Evolutionary conservation across 306 rosid genomes (phyloP), one percentile per base, ranked within the genome.

Genomic region (Glycine latifolia): DNA sequence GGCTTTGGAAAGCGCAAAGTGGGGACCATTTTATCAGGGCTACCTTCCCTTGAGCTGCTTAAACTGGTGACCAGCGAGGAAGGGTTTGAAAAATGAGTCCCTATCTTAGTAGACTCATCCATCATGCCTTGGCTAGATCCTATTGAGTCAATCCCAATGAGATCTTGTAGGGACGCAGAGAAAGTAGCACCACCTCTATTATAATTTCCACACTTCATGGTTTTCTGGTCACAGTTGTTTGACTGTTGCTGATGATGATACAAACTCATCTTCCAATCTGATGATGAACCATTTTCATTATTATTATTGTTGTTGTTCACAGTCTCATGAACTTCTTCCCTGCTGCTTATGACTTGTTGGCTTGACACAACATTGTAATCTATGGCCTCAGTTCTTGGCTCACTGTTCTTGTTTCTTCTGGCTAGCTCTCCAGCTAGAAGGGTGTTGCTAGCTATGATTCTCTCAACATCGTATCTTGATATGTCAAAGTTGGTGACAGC

Each of bases 401-500:
- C 87, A 1, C 35, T 35, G 0, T 80, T 89, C 17, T 89, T 90
- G 61, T 46, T 67, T 3, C 97, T 84, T 79, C 91, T 87, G 0
- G 97, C 98, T 11, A 86, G 53, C 47, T 94, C 97, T 1, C 98
- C 97, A 0, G 92, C 81, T 3, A 92, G 94, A 1, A 94, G 85
- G 5, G 95, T 92, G 26, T 81, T 90, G 84, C 98, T 92, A 3
- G 92, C 88, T 87, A 92, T 91, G 89, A 95, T 95, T 76, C 84
- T 90, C n/a, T 95, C 98, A 12, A 92, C 97, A 37, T 95, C 83
- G 69, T 95, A 95, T 74, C 91, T 86, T 4, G 94, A 84, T 3
- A 91, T 89, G 87, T 88, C 97, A 1, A 95, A 95, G 75, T 94
- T 94, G 41, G 98, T 94, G 0, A 94, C 97, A 0, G 98, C 98